Conservation (phyloP, 805 yeast species). For the Spathaspora hagerdaliae region DNA sequence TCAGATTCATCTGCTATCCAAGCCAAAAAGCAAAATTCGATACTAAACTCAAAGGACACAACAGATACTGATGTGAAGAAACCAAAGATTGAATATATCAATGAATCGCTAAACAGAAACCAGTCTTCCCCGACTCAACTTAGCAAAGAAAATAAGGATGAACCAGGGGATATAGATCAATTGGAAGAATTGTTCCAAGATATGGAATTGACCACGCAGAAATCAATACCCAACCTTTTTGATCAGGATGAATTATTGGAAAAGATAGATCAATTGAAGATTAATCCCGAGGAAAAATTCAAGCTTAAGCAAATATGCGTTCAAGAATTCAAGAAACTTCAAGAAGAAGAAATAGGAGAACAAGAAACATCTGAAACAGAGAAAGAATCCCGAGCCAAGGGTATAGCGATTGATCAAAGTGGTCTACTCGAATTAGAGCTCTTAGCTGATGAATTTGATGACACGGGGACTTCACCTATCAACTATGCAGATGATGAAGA, state of each 20-base stretch:
- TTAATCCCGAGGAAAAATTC: slow-evolving; percentile 25
- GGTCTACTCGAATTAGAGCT: slow-evolving; percentile 52
- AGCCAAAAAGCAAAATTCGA: no score
- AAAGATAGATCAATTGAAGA: slow-evolving; percentile 22
- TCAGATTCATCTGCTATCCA: no score
- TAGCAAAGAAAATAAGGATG: neutral
- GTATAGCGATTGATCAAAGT: slow-evolving; percentile 18
- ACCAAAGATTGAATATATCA: neutral
- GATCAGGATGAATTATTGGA: slow-evolving; percentile 18
- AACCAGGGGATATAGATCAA: slow-evolving; percentile 11
- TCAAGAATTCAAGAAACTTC: slow-evolving; percentile 13
- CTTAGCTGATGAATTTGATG: slow-evolving; percentile 46
- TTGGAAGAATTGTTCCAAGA: slow-evolving; percentile 29
- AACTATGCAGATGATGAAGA: slow-evolving; percentile 31
- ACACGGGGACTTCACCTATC: slow-evolving; percentile 19
- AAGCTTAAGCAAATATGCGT: slow-evolving; percentile 20
- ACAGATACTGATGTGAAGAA: neutral
- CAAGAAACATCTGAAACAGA: neutral
- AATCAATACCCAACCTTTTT: slow-evolving; percentile 8
- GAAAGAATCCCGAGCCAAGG: slow-evolving; percentile 1
- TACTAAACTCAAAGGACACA: no score
- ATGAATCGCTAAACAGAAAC: neutral
- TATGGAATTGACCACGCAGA: slow-evolving; percentile 36
- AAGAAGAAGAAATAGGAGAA: slow-evolving; percentile 3
- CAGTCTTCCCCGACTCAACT: no score